phyloP scores from a whole-genome alignment of 2,329 filamentous ascomycete genomes.

The Bretziella fagacearum region DNA sequence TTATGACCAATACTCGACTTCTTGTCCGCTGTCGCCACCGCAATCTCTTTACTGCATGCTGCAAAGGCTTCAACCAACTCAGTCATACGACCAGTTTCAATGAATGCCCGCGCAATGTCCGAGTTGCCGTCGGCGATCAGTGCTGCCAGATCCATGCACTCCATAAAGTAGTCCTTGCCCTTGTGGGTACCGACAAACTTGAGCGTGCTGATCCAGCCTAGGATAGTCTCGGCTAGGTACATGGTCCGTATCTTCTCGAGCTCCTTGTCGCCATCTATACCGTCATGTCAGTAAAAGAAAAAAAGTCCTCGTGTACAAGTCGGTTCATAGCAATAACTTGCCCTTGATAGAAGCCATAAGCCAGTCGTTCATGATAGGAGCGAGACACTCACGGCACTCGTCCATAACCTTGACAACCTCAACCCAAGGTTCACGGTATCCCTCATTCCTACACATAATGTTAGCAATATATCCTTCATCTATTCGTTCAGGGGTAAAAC shows the following conservation, averaged over 20 bases:
- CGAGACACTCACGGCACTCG: conserved; percentile 37
- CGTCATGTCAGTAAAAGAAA: conserved; percentile 13
- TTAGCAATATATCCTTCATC: neutral
- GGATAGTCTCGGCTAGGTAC: conserved; percentile 71
- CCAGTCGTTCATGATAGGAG: conserved; percentile 48
- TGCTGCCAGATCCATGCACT: conserved; percentile 74
- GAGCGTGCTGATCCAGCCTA: conserved; percentile 68
- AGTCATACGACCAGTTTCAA: conserved; percentile 48
- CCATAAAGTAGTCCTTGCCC: conserved; percentile 58
- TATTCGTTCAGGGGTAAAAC: conserved; percentile 19
- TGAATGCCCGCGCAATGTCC: conserved; percentile 47
- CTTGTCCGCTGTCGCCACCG: conserved; percentile 38
- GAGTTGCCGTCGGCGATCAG: conserved; percentile 54
- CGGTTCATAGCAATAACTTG: conserved; percentile 22
- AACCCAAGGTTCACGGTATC: conserved; percentile 34
- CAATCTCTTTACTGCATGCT: conserved; percentile 54
- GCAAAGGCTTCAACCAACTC: conserved; percentile 66
- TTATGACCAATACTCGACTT: conserved; percentile 30
- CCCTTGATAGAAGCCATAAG: conserved; percentile 38
- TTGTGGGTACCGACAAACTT: conserved; percentile 62
- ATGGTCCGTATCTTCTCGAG: conserved; percentile 50
- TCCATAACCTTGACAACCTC: conserved; percentile 39
- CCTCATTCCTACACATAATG: conserved; percentile 19
- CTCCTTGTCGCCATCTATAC: conserved; percentile 40
- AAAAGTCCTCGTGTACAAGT: neutral